Evolutionary conservation across 768 basidiomycete species (phyloP).

Genomic region (Boletus rex-veris): DNA sequence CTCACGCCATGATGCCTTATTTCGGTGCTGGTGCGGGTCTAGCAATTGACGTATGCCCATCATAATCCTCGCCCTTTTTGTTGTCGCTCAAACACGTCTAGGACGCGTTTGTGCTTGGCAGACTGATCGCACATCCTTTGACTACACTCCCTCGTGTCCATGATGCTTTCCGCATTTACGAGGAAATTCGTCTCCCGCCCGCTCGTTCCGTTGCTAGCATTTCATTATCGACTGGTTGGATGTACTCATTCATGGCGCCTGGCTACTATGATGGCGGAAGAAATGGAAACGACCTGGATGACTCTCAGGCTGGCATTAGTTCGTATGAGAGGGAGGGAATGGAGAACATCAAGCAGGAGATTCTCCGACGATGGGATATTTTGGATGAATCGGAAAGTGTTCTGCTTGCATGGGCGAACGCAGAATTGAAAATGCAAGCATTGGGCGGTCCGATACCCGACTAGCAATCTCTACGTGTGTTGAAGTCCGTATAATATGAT

Average conservation of each 20-base stretch:
- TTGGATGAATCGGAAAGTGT: conserved; percentile 5
- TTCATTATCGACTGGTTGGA: conserved; percentile 17
- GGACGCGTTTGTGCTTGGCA: conserved; percentile 21
- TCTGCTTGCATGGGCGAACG: conserved; percentile 16
- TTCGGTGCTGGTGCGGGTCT: conserved; percentile 24
- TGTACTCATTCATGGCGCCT: conserved; percentile 17
- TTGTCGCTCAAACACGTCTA: not conserved
- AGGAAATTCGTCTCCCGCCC: conserved; percentile 13
- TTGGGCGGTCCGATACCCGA: not conserved
- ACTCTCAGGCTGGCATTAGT: conserved; percentile 2
- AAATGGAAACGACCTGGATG: conserved; percentile 5
- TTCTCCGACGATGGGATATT: conserved; percentile 15
- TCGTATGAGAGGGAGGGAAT: conserved; percentile 18
- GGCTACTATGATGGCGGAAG: conserved; percentile 22
- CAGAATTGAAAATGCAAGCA: conserved; percentile 8
- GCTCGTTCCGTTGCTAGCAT: conserved; percentile 7
- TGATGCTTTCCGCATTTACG: conserved; percentile 5
- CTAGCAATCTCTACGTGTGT: not conserved
- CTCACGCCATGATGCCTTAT: conserved; percentile 28
- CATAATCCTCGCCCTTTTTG: not conserved
- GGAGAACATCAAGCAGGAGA: conserved; percentile 10
- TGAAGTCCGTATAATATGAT: too few species aligned
- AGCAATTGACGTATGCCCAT: conserved; percentile 21
- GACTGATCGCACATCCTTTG: conserved; percentile 18
- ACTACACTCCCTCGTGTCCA: conserved; percentile 3